phyloP scores from a whole-genome alignment of 139 green algal genomes.

The Picocystis salinarum region DNA sequence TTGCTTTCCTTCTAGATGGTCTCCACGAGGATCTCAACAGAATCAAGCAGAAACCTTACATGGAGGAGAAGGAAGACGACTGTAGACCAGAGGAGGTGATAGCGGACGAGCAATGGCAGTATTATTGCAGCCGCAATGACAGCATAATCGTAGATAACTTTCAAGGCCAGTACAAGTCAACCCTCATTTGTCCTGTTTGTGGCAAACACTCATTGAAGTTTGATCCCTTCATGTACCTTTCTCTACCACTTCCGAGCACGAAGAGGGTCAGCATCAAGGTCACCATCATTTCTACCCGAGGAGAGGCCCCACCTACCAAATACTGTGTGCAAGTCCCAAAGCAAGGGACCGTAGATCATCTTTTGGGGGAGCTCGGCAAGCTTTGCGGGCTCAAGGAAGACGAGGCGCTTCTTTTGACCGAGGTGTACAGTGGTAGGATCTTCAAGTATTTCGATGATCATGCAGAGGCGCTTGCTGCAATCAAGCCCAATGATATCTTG shows the following conservation, averaged over 20 bases:
- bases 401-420: slow-evolving; percentile 14
- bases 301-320: slow-evolving; percentile 10
- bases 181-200: slow-evolving; percentile 69
- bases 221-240: slow-evolving; percentile 93
- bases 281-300: slow-evolving; percentile 35
- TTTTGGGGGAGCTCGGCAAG: slow-evolving; percentile 22
- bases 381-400: slow-evolving; percentile 6
- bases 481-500: slow-evolving; percentile 1
- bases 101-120: slow-evolving; percentile 54
- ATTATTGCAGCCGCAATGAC: slow-evolving; percentile 74
- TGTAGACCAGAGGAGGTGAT: slow-evolving; percentile 58
- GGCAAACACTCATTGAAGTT: slow-evolving; percentile 57
- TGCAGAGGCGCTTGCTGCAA: not conserved
- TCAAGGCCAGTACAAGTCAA: slow-evolving; percentile 73
- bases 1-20: slow-evolving; percentile 87
- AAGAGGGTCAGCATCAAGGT: slow-evolving; percentile 22
- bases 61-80: slow-evolving; percentile 53
- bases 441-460: slow-evolving; percentile 1
- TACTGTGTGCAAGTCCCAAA: slow-evolving; percentile 21
- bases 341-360: slow-evolving; percentile 19
- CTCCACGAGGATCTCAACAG: slow-evolving; percentile 94
- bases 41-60: slow-evolving; percentile 76
- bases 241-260: slow-evolving; percentile 58
- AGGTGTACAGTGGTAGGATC: slow-evolving; percentile 11
- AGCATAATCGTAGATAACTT: slow-evolving; percentile 76